A percentile compares a stretch with the other conserved stretches of the same genome.
These are phyloP conservation scores for Raffaelea ambrosiae DNA, from an alignment of 2,329 filamentous ascomycete species.

Conservation along the genomic window DNA sequence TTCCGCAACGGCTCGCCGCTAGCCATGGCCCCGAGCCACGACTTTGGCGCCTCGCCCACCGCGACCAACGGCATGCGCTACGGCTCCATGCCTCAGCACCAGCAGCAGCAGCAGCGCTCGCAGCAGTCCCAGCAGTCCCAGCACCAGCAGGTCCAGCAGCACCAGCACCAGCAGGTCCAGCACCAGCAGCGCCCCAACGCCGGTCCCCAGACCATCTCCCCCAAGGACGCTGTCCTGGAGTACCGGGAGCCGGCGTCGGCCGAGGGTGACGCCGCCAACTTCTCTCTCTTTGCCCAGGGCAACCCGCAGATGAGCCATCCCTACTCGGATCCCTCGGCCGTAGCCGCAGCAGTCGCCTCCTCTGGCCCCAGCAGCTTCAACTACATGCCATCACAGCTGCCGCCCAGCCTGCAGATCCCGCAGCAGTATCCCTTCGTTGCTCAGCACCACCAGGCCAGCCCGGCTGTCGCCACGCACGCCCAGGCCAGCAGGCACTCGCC, in stretches of 20 bases:
- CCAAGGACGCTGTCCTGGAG: conserved; percentile 83
- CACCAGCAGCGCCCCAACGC: conserved; percentile 47
- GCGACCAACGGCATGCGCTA: conserved; percentile 27
- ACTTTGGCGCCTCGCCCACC: conserved; percentile 26
- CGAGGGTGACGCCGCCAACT: conserved; percentile 41
- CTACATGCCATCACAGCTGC: conserved; percentile 12
- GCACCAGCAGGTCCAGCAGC: conserved; percentile 43
- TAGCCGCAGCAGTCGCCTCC: conserved; percentile 19
- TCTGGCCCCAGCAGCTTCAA: neutral
- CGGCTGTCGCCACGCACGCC: neutral
- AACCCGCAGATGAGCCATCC: conserved; percentile 34
- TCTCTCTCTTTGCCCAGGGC: conserved; percentile 55
- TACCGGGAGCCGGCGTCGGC: conserved; percentile 55
- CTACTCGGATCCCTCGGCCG: conserved; percentile 31
- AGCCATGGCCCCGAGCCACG: conserved; percentile 35
- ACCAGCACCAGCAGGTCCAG: too few species aligned
- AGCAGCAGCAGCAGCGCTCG: conserved; percentile 21
- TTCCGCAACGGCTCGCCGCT: conserved; percentile 66
- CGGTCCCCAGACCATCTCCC: conserved; percentile 90
- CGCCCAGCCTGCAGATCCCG: conserved; percentile 30
- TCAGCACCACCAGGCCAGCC: conserved; percentile 11
- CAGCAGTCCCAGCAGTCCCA: conserved; percentile 52
- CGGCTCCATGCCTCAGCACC: conserved; percentile 35
- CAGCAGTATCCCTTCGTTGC: conserved; percentile 45
- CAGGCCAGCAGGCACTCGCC: conserved; percentile 4